Percentiles rank a stretch among this genome's conserved stretches.
Evolutionary conservation across 2,329 filamentous ascomycete species (phyloP).

Genomic region (Byssoonygena ceratinophila): DNA sequence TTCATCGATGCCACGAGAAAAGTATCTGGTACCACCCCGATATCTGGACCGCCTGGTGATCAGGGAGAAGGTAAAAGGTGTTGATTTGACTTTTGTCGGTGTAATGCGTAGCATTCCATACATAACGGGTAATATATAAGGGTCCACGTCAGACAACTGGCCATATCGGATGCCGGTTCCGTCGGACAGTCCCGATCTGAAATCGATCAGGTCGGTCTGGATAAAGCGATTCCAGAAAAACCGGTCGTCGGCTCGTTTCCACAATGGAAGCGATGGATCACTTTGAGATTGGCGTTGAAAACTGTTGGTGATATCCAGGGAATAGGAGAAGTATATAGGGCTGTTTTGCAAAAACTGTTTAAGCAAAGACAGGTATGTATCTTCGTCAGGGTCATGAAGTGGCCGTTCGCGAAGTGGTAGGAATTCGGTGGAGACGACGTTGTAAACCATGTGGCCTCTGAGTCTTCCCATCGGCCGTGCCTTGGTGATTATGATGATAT

Average conservation of each 20-base stretch:
- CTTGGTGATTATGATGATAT: constrained; percentile 93
- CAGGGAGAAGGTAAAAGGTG: constrained; percentile 70
- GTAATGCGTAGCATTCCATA: constrained; percentile 92
- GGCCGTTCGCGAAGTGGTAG: constrained; percentile 85
- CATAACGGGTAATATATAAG: constrained; percentile 89
- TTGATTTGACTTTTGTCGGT: constrained; percentile 74
- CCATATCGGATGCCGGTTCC: constrained; percentile 37
- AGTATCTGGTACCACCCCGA: constrained; percentile 83
- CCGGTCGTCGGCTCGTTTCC: constrained; percentile 86
- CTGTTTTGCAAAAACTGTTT: constrained; percentile 70
- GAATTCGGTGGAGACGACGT: constrained; percentile 80
- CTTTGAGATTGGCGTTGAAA: constrained; percentile 85
- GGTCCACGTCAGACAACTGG: constrained; percentile 67
- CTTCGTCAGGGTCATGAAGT: constrained; percentile 86
- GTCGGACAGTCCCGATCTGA: constrained; percentile 51
- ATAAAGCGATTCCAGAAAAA: constrained; percentile 99
- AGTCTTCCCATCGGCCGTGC: constrained; percentile 80
- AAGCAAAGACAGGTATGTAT: constrained; percentile 74
- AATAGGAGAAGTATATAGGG: constrained; percentile 97
- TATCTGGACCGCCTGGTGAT: constrained; percentile 83
- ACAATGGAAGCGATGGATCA: constrained; percentile 62
- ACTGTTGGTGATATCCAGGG: constrained; percentile 88
- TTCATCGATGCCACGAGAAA: constrained; percentile 87
- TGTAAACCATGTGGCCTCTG: constrained; percentile 94
- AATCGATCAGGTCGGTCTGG: constrained; percentile 82